Conservation (phyloP, 768 basidiomycete genomes). For the Lactarius evosmus region DNA sequence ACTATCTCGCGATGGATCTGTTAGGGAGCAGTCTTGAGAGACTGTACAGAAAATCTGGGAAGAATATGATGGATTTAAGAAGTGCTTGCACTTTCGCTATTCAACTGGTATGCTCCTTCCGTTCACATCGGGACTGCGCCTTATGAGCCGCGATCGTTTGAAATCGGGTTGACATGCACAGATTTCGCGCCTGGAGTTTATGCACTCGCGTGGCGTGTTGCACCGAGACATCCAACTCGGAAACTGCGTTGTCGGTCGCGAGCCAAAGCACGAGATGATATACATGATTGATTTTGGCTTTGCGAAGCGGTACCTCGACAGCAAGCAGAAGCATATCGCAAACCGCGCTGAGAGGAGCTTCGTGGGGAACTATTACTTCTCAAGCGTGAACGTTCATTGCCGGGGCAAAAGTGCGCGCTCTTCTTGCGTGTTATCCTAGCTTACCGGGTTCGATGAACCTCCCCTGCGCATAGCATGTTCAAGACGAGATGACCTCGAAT, state of each 20-base stretch:
- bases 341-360: conserved; percentile 68
- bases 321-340: conserved; percentile 59
- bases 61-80: conserved; percentile 61
- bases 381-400: conserved; percentile 74
- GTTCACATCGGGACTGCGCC: not conserved
- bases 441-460: conserved; percentile 2
- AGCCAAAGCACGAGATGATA: conserved; percentile 54
- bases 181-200: conserved; percentile 70
- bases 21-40: conserved; percentile 68
- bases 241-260: conserved; percentile 64
- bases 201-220: conserved; percentile 70
- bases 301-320: conserved; percentile 74
- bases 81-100: conserved; percentile 73
- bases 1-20: conserved; percentile 67
- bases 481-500: conserved; percentile 76
- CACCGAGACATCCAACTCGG: conserved; percentile 81
- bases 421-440: not conserved
- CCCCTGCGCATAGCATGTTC: conserved; percentile 55
- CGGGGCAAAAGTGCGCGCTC: conserved; percentile 57
- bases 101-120: conserved; percentile 56
- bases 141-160: not conserved
- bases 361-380: conserved; percentile 84
- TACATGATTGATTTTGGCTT: conserved; percentile 90
- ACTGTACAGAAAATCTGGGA: conserved; percentile 53
- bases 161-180: conserved; percentile 31